Conservation (phyloP, 495 filamentous ascomycete genomes). For the Xylaria longipes region DNA sequence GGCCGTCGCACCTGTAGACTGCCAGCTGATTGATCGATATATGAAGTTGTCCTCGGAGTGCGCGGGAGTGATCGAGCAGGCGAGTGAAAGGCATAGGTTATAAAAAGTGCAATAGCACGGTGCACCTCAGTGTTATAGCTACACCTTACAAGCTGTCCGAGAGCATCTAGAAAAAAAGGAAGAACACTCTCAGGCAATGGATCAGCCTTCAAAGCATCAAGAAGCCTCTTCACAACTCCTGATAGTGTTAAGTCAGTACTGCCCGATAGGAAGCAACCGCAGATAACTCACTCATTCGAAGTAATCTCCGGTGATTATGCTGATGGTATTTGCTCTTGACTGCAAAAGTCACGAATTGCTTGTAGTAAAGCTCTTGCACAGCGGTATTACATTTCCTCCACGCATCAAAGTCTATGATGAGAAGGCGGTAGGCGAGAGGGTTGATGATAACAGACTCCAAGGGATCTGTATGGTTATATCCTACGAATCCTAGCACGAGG, state of each 20-base stretch:
- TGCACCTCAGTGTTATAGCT: conserved; percentile 82
- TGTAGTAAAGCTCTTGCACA: conserved; percentile 87
- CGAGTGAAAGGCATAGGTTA: conserved; percentile 89
- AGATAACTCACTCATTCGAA: conserved; percentile 81
- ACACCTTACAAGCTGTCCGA: conserved; percentile 77
- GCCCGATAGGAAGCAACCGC: conserved; percentile 14
- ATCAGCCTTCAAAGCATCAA: conserved; percentile 88
- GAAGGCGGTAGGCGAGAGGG: conserved; percentile 87
- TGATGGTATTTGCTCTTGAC: conserved; percentile 85
- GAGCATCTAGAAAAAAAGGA: conserved; percentile 74
- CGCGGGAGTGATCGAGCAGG: conserved; percentile 55
- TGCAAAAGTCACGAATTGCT: conserved; percentile 85
- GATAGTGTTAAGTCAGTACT: conserved; percentile 28
- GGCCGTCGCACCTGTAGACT: conserved; percentile 39
- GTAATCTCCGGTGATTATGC: conserved; percentile 85
- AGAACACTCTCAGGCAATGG: conserved; percentile 73
- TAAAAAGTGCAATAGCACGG: conserved; percentile 86
- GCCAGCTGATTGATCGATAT: conserved; percentile 40
- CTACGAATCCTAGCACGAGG: conserved; percentile 82
- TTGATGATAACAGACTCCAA: conserved; percentile 93
- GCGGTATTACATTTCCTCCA: conserved; percentile 79
- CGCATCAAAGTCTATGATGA: conserved; percentile 89
- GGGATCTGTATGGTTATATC: conserved; percentile 77
- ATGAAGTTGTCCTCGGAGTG: conserved; percentile 54
- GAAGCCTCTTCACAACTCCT: conserved; percentile 88